These are phyloP conservation scores for Salix dunnii DNA, from an alignment of 345 rosid species.

Conservation along the genomic window DNA sequence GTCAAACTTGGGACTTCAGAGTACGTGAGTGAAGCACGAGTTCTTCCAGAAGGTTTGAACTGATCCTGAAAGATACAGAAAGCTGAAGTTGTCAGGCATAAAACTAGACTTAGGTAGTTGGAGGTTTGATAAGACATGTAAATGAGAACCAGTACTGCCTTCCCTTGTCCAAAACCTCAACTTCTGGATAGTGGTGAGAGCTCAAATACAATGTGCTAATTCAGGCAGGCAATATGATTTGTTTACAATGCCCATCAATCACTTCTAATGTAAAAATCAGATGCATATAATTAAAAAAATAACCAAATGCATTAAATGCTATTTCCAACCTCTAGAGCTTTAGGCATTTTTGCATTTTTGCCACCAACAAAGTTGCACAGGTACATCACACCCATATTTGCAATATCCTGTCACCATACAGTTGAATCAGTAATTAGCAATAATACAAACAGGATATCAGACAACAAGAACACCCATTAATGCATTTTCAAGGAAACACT, in stretches of 20 bases:
- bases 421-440: not conserved
- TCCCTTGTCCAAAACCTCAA: not conserved
- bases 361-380: constrained; percentile 31
- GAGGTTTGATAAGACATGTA: not conserved
- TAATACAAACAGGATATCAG: not conserved
- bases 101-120: not conserved
- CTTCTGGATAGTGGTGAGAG: not conserved
- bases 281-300: not conserved
- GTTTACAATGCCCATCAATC: not conserved
- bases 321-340: constrained; percentile 29
- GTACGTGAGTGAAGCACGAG: constrained; percentile 43
- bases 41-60: constrained; percentile 51
- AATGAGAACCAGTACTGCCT: not conserved
- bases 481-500: not conserved
- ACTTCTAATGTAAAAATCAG: not conserved
- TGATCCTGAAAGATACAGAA: constrained; percentile 51
- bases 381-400: constrained; percentile 32
- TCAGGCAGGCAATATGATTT: not conserved
- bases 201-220: not conserved
- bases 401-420: constrained; percentile 23
- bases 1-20: constrained; percentile 37
- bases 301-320: not conserved
- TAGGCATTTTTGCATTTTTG: constrained; percentile 19
- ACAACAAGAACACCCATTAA: not conserved
- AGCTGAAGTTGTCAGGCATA: not conserved